phyloP scores from a whole-genome alignment of 768 basidiomycete species.

The Tricholoma sp. region DNA sequence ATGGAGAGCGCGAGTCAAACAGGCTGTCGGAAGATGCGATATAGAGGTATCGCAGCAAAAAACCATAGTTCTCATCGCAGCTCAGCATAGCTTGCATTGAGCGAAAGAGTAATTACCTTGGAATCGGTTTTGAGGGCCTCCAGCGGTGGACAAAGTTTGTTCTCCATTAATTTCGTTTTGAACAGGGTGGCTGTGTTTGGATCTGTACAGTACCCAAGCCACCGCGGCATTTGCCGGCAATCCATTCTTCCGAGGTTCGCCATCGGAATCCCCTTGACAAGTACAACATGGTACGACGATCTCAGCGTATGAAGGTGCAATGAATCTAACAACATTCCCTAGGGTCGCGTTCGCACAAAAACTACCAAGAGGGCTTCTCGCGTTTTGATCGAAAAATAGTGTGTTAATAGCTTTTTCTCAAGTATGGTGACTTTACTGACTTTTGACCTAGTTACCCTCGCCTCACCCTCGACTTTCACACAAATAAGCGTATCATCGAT shows the following conservation, averaged over 20 bases:
- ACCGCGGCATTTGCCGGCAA: slow-evolving; percentile 33
- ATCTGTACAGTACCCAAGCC: slow-evolving; percentile 40
- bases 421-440: slow-evolving; percentile 1
- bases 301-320: background rate
- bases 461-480: slow-evolving; percentile 98
- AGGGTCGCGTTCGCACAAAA: slow-evolving; percentile 99
- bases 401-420: slow-evolving; percentile 27
- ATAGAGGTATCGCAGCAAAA: slow-evolving; percentile 10
- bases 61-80: slow-evolving; percentile 17
- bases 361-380: slow-evolving; percentile 99
- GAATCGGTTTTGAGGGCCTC: slow-evolving; percentile 20
- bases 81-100: slow-evolving; percentile 16
- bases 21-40: slow-evolving; percentile 29
- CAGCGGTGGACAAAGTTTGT: slow-evolving; percentile 5
- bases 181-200: slow-evolving; percentile 23
- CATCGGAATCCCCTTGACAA: slow-evolving; percentile 18
- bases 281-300: slow-evolving; percentile 47
- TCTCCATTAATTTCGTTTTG: slow-evolving; percentile 9
- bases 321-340: slow-evolving; percentile 1
- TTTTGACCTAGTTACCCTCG: slow-evolving; percentile 77
- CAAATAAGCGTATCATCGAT: slow-evolving; percentile 98
- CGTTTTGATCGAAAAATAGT: slow-evolving; percentile 99
- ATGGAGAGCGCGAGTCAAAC: slow-evolving; percentile 79
- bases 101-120: slow-evolving; percentile 38
- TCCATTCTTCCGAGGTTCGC: background rate